Evolutionary conservation across 192 early-diverging fungal genomes (phyloP), one percentile per base, ranked within the genome.

Genomic region (Diversispora eburnea): DNA sequence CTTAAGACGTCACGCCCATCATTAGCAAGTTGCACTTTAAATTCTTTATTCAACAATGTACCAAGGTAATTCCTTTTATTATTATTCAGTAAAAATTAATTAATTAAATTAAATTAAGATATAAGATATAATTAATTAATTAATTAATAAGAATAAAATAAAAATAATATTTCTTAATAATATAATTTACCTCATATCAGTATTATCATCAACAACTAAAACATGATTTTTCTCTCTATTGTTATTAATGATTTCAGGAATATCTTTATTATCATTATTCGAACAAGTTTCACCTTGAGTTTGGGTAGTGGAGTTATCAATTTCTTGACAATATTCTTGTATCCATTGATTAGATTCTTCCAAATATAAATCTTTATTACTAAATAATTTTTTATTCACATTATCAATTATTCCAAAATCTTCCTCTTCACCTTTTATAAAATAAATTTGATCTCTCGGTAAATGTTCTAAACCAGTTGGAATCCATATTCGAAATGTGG

Each of bases 381-480:
- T 76, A 45, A 78, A 61, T 43, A 54, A 56, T 54, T 73, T 5
- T 33, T 33, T 33, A 33, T 33, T 33, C 25, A 47, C 33, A 0
- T 41, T 42, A 9, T 4, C 45, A 33, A 20, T 13, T 20, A 43
- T 13, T 5, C 15, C 41, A 59, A n/a, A n/a, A 2, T 47, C 19
- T 4, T 47, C 25, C 12, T 47, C 55, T 5, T 54, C 33, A 17
- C 52, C 72, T 51, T 73, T 75, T 9, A 76, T 76, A 19, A 82
- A 19, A 43, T 82, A 76, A 57, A 82, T 54, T 45, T 82, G 75
- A n/a, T 75, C 20, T 5, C 55, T 71, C 6, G 87, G 83, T 15
- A 84, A 75, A 47, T 88, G 87, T 2, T 54, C 25, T 19, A 75
- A 72, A 9, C 87, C 87, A 51, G 81, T 75, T 20, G 87, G 85